Evolutionary conservation across 2,329 filamentous ascomycete species (phyloP).

Genomic region (Hawksworthiomyces lignivorus): DNA sequence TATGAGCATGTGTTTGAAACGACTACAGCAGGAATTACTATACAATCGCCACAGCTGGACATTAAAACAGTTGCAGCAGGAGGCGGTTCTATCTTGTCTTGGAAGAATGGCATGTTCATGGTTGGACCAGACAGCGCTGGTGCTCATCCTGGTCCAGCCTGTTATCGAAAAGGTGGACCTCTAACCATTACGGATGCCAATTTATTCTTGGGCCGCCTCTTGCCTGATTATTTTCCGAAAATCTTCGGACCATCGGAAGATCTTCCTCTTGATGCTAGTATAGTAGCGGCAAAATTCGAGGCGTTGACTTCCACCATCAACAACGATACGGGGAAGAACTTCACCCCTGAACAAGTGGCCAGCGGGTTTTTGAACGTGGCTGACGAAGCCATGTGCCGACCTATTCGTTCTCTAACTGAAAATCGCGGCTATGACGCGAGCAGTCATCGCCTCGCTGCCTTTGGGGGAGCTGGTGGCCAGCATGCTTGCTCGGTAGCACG

Average conservation of each 20-base stretch:
- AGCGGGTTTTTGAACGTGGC: slow-evolving; percentile 55
- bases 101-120: too few relatives aligned
- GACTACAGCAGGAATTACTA: slow-evolving; percentile 70
- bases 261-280: slow-evolving; percentile 59
- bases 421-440: slow-evolving; percentile 64
- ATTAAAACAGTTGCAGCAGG: slow-evolving; percentile 84
- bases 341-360: slow-evolving; percentile 56
- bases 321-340: slow-evolving; percentile 37
- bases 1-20: slow-evolving; percentile 64
- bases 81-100: too few relatives aligned
- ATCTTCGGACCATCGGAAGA: background rate
- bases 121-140: slow-evolving; percentile 20
- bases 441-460: slow-evolving; percentile 61
- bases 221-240: slow-evolving; percentile 59
- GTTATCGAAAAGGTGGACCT: slow-evolving; percentile 58
- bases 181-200: slow-evolving; percentile 62
- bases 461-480: slow-evolving; percentile 65
- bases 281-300: slow-evolving; percentile 68
- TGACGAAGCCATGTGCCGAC: slow-evolving; percentile 62
- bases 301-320: slow-evolving; percentile 77
- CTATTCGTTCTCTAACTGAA: slow-evolving; percentile 63
- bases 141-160: slow-evolving; percentile 58
- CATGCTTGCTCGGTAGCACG: slow-evolving; percentile 63
- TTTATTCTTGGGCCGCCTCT: slow-evolving; percentile 48
- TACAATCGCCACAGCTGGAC: slow-evolving; percentile 83